Conservation (phyloP, 2,329 filamentous ascomycete species). For the Colletotrichum sp. region DNA sequence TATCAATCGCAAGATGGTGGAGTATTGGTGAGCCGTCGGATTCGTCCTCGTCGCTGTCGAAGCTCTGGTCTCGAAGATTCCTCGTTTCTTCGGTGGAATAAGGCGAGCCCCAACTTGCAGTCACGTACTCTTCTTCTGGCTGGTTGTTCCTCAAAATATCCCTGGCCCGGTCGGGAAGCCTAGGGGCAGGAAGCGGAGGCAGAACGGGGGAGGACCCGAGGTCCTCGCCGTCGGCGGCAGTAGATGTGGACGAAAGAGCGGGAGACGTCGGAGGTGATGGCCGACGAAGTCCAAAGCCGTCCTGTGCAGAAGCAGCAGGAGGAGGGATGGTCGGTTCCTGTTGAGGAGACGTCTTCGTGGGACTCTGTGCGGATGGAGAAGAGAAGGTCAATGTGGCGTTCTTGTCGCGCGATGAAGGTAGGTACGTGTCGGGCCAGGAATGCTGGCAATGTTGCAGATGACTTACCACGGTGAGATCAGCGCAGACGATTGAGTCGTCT, state of each 20-base stretch:
- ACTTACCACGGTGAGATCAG: conserved; percentile 64
- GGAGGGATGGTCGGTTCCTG: conserved; percentile 52
- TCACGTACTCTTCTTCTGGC: conserved; percentile 59
- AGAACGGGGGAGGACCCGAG: conserved; percentile 63
- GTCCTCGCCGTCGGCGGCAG: conserved; percentile 61
- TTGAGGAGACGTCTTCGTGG: conserved; percentile 62
- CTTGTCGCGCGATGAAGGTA: not conserved
- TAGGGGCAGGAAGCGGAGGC: conserved; percentile 63
- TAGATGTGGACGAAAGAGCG: conserved; percentile 66
- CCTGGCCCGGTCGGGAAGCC: conserved; percentile 59
- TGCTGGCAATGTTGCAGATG: conserved; percentile 6
- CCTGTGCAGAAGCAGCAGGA: conserved; percentile 68
- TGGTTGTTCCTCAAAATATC: conserved; percentile 60
- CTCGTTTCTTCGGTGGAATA: conserved; percentile 71
- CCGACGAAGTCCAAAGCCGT: conserved; percentile 49
- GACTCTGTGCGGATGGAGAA: conserved; percentile 33
- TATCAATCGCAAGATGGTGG: conserved; percentile 66
- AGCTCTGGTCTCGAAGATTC: conserved; percentile 55
- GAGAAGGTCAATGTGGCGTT: conserved; percentile 17
- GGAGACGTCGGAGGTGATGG: conserved; percentile 55
- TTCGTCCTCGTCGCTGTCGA: conserved; percentile 61
- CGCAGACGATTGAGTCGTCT: conserved; percentile 66
- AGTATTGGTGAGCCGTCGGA: conserved; percentile 67
- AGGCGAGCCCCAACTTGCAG: conserved; percentile 90
- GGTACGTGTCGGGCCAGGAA: not conserved